Conservation (phyloP, 768 basidiomycete species). For the Hericium rajendrae region DNA sequence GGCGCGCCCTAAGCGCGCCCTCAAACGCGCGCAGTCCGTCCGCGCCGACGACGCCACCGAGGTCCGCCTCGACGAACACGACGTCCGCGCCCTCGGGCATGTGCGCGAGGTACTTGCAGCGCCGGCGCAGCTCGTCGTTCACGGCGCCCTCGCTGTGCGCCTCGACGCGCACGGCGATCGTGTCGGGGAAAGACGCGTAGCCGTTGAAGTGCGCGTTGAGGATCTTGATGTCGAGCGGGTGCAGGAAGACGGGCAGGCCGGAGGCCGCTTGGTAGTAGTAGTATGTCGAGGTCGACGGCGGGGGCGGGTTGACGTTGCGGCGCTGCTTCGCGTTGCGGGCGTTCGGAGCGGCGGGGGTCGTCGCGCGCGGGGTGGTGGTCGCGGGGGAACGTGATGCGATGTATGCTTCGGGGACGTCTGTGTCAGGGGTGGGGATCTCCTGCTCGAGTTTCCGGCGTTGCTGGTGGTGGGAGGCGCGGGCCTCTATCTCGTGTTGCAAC, state of each 20-base stretch:
- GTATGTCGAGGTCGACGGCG: slow-evolving; percentile 82
- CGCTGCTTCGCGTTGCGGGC: slow-evolving; percentile 49
- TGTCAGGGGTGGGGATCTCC: slow-evolving; percentile 11
- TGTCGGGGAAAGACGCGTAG: slow-evolving; percentile 79
- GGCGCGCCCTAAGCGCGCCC: slow-evolving; percentile 66
- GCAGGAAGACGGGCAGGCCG: slow-evolving; percentile 85
- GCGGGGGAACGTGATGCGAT: slow-evolving; percentile 32
- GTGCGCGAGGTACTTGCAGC: slow-evolving; percentile 93
- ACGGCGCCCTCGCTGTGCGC: slow-evolving; percentile 68
- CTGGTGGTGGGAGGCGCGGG: slow-evolving; percentile 21
- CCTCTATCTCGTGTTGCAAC: slow-evolving; percentile 45
- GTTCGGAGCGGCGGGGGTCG: slow-evolving; percentile 14
- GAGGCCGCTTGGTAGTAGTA: slow-evolving; percentile 94
- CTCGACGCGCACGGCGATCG: slow-evolving; percentile 73
- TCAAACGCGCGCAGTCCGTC: slow-evolving; percentile 80
- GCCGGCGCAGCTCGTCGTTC: slow-evolving; percentile 87
- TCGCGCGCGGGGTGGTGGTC: neutral
- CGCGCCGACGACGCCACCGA: slow-evolving; percentile 65
- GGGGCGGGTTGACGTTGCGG: slow-evolving; percentile 77
- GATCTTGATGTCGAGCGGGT: slow-evolving; percentile 93
- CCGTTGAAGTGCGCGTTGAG: slow-evolving; percentile 73
- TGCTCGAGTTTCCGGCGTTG: slow-evolving; percentile 20
- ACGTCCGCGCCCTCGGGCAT: slow-evolving; percentile 89
- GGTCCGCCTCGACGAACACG: slow-evolving; percentile 85
- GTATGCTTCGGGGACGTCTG: slow-evolving; percentile 51